Evolutionary conservation across 2,329 filamentous ascomycete genomes (phyloP), one percentile per base, ranked within the genome.

Genomic region (Arthrobotrys iridis): DNA sequence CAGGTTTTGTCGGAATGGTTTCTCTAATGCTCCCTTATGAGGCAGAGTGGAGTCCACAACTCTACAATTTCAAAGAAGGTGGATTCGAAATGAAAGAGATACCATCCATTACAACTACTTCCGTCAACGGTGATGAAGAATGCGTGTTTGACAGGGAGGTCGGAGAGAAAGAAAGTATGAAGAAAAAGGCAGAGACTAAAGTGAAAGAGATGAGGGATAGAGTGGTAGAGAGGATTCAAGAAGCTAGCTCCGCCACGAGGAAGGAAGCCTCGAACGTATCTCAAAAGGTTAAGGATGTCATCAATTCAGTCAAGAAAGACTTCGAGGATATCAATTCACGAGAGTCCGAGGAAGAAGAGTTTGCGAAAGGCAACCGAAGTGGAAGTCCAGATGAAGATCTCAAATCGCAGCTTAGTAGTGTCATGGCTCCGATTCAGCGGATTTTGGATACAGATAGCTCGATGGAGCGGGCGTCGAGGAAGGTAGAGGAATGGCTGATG

Each of bases 401-500:
- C 2, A 66, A 67, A 18, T 40, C 62, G 4, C 70, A 74, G 18
- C 62, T 74, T 2, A 74, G 35, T 22, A 66, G 35, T 4, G 70
- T 50, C 13, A 67, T 74, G 70, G 55, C 70, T 28, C 70, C 70
- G 3, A 64, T 74, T 10, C 50, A 37, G 43, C 43, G 41, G 7
- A 22, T 74, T 11, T 41, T 74, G 10, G 62, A 74, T 48, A 74
- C 70, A 1, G 62, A 74, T 37, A 55, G 43, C 26, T 62, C 62
- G 45, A 74, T 74, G 2, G 70, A 59, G 10, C 60, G 40, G 30
- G 70, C 70, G 15, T 67, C 70, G 13, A 74, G 22, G 37, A 74
- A 74, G 20, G 70, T 74, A 13, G 70, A 74, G 18, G 70, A 66
- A 18, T 74, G 70, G 70, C 43, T 74, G n/a, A 22, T 62, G 55